phyloP scores from a whole-genome alignment of 441 rosid genomes.

The Jatropha podagrica region DNA sequence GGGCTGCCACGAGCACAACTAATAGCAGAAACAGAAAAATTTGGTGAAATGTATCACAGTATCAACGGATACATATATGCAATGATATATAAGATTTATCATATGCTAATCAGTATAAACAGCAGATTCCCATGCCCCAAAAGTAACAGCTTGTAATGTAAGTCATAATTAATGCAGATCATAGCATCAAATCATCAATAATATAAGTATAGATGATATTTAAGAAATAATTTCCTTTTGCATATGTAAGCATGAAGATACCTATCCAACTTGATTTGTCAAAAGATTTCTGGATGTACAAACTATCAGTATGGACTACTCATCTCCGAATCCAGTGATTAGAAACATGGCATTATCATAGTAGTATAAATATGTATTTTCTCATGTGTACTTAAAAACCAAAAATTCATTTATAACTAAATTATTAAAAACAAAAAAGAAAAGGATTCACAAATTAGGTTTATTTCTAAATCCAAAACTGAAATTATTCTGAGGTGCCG shows the following conservation, averaged over 20 bases:
- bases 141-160: background rate
- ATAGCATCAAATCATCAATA: background rate
- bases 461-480: background rate
- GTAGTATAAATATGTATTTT: background rate
- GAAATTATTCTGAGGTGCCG: background rate
- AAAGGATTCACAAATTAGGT: background rate
- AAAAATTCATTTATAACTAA: background rate
- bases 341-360: background rate
- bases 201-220: background rate
- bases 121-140: background rate
- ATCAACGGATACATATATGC: too few relatives aligned
- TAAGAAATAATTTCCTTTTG: background rate
- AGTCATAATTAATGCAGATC: background rate
- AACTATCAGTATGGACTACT: background rate
- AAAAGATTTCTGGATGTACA: background rate
- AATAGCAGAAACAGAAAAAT: constrained; percentile 14
- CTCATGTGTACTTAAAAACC: background rate
- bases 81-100: background rate
- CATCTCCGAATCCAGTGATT: background rate
- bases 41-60: background rate
- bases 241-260: background rate
- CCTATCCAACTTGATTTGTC: background rate
- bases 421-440: background rate
- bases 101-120: background rate
- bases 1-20: constrained; percentile 96